Evolutionary conservation across 345 rosid genomes (phyloP), one percentile per base, ranked within the genome.

Genomic region (Boechera stricta): DNA sequence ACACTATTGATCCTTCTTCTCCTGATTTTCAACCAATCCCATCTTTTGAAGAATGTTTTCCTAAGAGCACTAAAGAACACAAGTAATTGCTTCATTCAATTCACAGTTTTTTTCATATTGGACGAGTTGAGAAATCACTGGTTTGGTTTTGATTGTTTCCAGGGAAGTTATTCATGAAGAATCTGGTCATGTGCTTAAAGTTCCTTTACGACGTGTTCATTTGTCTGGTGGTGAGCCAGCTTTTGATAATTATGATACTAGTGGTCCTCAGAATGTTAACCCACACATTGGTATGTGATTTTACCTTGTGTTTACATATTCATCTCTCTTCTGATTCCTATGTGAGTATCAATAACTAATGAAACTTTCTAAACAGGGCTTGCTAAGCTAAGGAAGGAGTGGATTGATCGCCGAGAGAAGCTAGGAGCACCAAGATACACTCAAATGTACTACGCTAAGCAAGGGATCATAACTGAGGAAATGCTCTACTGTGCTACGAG

Each of bases 371-470:
- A 72, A 85, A 76, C 84, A 96, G 99, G 99, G 67, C 98, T 96
- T 67, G 87, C 94, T 66, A 90, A 90, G 75, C 86, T 91, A 84
- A 87, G 97, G 32, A 86, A 90, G 73, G 97, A 90, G 53, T 91
- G 98, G 99, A 77, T 95, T 62, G 97, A 91, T 73, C 77, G 86
- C 49, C 83, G 96, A 13, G 93, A 91, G 84, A 96, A 85, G 82
- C 69, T 86, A 39, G 95, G 91, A 55, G 64, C 82, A 77, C 97
- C 97, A 55, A 87, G 97, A 69, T 93, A 79, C 87, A 91, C 97
- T 15, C 99, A 96, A 77, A 96, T 96, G 99, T 93, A 91, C 81
- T 92, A 90, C 79, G 99, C 99, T 64, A 96, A 89, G 87, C 96
- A 93, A 82, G 98, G 98, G 69, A 86, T 93, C 47, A 85, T 93